Conservation (phyloP, 768 basidiomycete species). For the Pisolithus marmoratus region DNA sequence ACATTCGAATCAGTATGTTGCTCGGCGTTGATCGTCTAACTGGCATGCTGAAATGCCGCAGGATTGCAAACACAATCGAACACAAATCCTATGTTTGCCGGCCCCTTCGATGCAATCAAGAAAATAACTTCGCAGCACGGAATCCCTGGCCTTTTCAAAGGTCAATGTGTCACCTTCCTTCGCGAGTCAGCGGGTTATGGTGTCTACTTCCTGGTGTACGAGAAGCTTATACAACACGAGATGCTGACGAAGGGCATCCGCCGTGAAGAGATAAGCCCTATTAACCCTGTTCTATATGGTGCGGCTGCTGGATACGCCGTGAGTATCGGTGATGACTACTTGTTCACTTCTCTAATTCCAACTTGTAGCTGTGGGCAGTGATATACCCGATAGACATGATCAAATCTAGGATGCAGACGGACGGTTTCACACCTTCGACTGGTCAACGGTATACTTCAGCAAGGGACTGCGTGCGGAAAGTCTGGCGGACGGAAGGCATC, state of each 20-base stretch:
- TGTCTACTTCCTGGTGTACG: slow-evolving; percentile 88
- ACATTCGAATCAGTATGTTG: slow-evolving; percentile 82
- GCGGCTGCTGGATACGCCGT: slow-evolving; percentile 91
- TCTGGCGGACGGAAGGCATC: slow-evolving; percentile 80
- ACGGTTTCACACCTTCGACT: slow-evolving; percentile 69
- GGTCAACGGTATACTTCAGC: slow-evolving; percentile 82
- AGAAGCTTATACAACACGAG: slow-evolving; percentile 84
- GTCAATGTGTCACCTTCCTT: slow-evolving; percentile 81
- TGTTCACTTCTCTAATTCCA: slow-evolving; percentile 5
- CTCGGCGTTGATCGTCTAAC: background rate
- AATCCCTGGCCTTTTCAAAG: slow-evolving; percentile 85
- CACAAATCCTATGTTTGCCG: slow-evolving; percentile 67
- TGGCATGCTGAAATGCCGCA: slow-evolving; percentile 24
- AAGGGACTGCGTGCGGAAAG: slow-evolving; percentile 74
- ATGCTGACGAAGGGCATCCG: slow-evolving; percentile 66
- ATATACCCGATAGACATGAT: slow-evolving; percentile 97
- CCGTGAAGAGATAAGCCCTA: slow-evolving; percentile 71
- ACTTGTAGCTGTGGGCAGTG: slow-evolving; percentile 70
- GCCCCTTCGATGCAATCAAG: slow-evolving; percentile 83
- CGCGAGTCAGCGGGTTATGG: slow-evolving; percentile 83
- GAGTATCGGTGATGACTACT: slow-evolving; percentile 23
- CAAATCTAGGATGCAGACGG: slow-evolving; percentile 95
- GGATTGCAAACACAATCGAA: slow-evolving; percentile 90
- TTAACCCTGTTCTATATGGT: slow-evolving; percentile 80
- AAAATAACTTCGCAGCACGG: slow-evolving; percentile 78